Evolutionary conservation across 2,329 filamentous ascomycete genomes (phyloP), one percentile per base, ranked within the genome.

Genomic region (Drechslera avenae): DNA sequence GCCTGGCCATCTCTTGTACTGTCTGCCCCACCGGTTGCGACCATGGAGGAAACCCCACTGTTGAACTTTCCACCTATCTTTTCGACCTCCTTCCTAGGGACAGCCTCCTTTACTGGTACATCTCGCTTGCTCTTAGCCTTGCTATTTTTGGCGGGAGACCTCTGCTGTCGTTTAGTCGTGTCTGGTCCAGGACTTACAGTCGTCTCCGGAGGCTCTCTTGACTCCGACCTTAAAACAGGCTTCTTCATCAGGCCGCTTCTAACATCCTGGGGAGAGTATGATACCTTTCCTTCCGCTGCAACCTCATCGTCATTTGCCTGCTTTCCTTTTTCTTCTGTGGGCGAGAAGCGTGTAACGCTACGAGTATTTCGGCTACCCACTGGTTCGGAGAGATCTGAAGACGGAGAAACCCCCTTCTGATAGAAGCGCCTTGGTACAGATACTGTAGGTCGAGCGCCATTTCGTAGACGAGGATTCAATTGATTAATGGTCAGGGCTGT

Each of bases 241-340:
- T 56, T 58, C 35, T 54, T 58, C 34, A 40, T 60, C 52, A 71
- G 47, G 54, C 59, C 66, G 59, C 70, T 72, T 52, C 70, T 67
- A 61, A 63, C 70, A 54, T 72, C 70, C 54, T 73, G 70, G 36
- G 70, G 66, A 52, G 70, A 72, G 52, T 73, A 73, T n/a, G 50
- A 39, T 13, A 42, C 40, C 8, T 43, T 41, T 7, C 17, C 47
- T 9, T 19, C 47, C 28, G 36, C n/a, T 18, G 5, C 23, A 41
- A 26, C 17, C n/a, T 12, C 6, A n/a, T n/a, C 14, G 39, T 8
- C 8, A 9, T 30, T 28, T 9, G n/a, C n/a, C 23, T 16, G 34
- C 23, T 33, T 23, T 30, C 17, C n/a, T 46, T 19, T 42, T 44
- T 30, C 49, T 40, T 9, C 35, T 39, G 14, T 45, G 37, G 3